These are phyloP conservation scores for Stentor roeselii DNA, from an alignment of 73 alveolate species.

Conservation along the genomic window DNA sequence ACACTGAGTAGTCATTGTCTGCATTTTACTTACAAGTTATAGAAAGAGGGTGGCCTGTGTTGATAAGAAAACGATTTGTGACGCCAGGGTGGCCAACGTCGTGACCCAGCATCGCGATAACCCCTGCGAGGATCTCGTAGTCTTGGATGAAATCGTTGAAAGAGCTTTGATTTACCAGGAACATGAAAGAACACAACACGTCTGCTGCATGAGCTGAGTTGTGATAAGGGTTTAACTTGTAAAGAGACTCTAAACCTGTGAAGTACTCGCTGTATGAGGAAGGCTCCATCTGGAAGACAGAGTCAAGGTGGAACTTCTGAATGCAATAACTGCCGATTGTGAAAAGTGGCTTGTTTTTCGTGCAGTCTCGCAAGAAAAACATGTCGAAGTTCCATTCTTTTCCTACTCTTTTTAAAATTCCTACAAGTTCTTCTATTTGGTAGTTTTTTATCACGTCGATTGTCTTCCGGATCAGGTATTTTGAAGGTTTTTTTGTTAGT, in stretches of 20 bases:
- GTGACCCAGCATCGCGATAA: not conserved
- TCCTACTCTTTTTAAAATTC: slow-evolving; percentile 7
- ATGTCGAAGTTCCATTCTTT: slow-evolving; percentile 15
- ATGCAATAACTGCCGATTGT: not conserved
- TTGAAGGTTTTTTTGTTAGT: not conserved
- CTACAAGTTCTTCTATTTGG: slow-evolving; percentile 6
- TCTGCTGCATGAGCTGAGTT: not conserved
- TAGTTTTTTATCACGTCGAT: not conserved
- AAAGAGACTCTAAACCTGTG: not conserved
- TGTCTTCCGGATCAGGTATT: not conserved
- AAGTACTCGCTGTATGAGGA: not conserved
- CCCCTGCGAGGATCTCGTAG: not conserved
- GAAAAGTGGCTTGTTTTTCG: not conserved
- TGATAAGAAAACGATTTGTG: not conserved
- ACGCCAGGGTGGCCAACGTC: slow-evolving; percentile 1
- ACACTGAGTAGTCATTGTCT: slow-evolving; percentile 45
- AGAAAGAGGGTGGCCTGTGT: not conserved
- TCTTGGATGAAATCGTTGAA: not conserved
- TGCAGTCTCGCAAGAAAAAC: slow-evolving; percentile 19
- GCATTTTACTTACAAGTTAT: not conserved
- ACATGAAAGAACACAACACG: not conserved
- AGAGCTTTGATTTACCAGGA: not conserved
- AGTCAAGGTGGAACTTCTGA: not conserved
- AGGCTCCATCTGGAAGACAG: not conserved
- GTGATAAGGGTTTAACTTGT: slow-evolving; percentile 21